Conservation (phyloP, 306 rosid genomes). For the Pyrus pyrifolia region DNA sequence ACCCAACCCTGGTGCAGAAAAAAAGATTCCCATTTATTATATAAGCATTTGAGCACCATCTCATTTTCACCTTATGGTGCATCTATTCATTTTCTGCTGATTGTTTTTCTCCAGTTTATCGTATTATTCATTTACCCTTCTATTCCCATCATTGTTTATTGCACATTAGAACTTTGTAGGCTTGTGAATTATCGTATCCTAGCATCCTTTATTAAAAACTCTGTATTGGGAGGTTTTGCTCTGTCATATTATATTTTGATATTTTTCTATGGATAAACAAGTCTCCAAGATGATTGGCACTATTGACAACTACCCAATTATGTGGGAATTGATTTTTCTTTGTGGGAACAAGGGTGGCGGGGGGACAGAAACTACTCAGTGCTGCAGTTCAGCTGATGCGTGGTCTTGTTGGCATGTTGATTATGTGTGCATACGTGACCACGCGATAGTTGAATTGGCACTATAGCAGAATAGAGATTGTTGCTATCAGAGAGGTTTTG, state of each 20-base stretch:
- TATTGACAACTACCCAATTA: neutral
- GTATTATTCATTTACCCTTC: neutral
- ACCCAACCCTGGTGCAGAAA: neutral
- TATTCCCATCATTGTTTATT: neutral
- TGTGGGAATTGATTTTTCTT: neutral
- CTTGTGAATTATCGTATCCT: neutral
- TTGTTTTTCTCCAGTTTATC: neutral
- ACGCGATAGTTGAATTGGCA: no score
- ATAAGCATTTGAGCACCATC: neutral
- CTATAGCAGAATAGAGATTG: neutral
- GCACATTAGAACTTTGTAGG: neutral
- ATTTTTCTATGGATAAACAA: neutral
- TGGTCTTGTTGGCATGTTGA: neutral
- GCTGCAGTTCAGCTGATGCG: neutral
- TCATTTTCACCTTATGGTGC: neutral
- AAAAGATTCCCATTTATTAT: neutral
- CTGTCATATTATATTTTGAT: neutral
- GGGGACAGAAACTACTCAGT: neutral
- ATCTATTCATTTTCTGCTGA: neutral
- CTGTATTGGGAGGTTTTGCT: neutral
- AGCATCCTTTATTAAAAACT: neutral
- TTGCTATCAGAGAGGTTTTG: neutral
- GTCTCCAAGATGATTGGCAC: neutral
- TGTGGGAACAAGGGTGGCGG: neutral
- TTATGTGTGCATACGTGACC: neutral